Conservation (phyloP, 345 rosid species). For the Turritis glabra region DNA sequence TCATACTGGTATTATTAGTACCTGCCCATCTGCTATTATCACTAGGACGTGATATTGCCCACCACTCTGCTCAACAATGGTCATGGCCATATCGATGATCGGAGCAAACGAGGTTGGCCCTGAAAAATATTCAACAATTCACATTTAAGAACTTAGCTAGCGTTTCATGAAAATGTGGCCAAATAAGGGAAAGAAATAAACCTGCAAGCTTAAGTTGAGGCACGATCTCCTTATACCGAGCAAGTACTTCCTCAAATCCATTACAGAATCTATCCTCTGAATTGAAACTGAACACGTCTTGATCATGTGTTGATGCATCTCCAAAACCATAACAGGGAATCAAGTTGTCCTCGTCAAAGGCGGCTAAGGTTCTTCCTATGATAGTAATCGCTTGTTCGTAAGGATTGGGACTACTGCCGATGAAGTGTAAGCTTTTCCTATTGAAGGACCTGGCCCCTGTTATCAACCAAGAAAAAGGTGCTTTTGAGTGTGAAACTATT, state of each 20-base stretch:
- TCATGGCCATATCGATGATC: constrained; percentile 86
- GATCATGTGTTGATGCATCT: constrained; percentile 97
- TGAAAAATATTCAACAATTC: constrained; percentile 27
- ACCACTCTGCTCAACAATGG: constrained; percentile 85
- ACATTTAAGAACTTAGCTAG: background rate
- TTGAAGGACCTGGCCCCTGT: constrained; percentile 77
- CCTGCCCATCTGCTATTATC: constrained; percentile 99
- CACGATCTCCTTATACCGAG: constrained; percentile 72
- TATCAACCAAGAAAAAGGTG: constrained; percentile 17
- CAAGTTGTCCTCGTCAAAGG: constrained; percentile 87
- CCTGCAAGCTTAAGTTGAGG: constrained; percentile 91
- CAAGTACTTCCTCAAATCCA: constrained; percentile 93
- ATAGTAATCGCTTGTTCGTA: constrained; percentile 94
- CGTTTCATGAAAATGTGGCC: background rate
- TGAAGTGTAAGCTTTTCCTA: constrained; percentile 71
- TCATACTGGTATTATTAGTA: constrained; percentile 29
- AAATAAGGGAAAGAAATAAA: constrained; percentile 28
- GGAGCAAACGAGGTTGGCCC: constrained; percentile 99
- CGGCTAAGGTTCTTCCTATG: constrained; percentile 79
- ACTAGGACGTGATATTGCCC: constrained; percentile 94
- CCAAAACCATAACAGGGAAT: constrained; percentile 99
- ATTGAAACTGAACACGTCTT: constrained; percentile 84
- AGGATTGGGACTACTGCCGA: constrained; percentile 70
- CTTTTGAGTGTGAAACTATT: constrained; percentile 9
- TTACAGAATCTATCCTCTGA: constrained; percentile 67